Percentiles rank a stretch among this genome's conserved stretches.
Conservation (phyloP, 768 basidiomycete species). For the Leccinum subtestaceum region DNA sequence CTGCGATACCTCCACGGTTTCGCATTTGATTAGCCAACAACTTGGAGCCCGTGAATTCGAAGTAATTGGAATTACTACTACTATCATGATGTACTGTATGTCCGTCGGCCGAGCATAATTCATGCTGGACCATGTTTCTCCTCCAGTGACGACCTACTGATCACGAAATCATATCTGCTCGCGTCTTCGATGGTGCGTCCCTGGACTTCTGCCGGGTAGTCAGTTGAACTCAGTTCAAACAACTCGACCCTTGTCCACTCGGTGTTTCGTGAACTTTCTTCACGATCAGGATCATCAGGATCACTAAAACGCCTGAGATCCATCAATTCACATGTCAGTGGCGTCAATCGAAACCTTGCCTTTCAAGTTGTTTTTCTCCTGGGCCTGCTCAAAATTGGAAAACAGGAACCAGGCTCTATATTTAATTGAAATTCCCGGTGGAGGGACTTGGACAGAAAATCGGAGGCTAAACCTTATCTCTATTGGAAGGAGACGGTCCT, state of each 20-base stretch:
- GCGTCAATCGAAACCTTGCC: not conserved
- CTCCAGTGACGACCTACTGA: not conserved
- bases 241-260: not conserved
- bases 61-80: not conserved
- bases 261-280: not conserved
- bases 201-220: not conserved
- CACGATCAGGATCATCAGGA: not conserved
- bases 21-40: slow-evolving; percentile 1
- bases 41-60: not conserved
- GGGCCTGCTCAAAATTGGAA: not conserved
- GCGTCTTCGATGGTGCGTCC: not conserved
- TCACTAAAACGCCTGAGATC: not conserved
- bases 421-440: not conserved
- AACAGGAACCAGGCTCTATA: not conserved
- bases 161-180: not conserved
- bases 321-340: not conserved
- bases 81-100: not conserved
- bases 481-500: not conserved
- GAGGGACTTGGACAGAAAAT: not conserved
- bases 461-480: not conserved
- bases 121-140: not conserved
- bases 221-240: not conserved
- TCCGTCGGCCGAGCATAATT: not conserved
- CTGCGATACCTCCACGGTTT: slow-evolving; percentile 10
- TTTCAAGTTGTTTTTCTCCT: not conserved